These are phyloP conservation scores for Bipolaris gigantea DNA, from an alignment of 2,329 filamentous ascomycete species.

Conservation along the genomic window DNA sequence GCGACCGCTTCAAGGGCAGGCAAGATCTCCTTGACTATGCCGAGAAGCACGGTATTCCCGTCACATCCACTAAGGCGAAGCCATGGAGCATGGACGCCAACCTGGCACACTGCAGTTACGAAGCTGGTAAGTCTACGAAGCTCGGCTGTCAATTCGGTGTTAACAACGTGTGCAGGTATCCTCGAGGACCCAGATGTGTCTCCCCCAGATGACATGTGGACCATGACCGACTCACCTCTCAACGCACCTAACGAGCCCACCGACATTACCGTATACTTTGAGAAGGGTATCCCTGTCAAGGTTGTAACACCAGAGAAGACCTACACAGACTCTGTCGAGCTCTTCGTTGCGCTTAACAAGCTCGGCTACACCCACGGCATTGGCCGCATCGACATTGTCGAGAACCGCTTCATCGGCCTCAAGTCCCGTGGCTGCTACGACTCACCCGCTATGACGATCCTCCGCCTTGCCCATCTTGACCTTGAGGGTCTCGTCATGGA, in stretches of 20 bases:
- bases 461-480: conserved; percentile 62
- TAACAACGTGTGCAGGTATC: conserved; percentile 46
- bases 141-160: fast-evolving
- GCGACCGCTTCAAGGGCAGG: conserved; percentile 70
- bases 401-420: conserved; percentile 77
- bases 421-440: conserved; percentile 84
- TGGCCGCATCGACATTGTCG: conserved; percentile 81
- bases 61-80: conserved; percentile 72
- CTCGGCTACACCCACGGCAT: conserved; percentile 74
- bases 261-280: conserved; percentile 72
- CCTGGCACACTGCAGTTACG: conserved; percentile 76
- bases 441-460: conserved; percentile 49
- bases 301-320: conserved; percentile 61
- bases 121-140: conserved; percentile 59
- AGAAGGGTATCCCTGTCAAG: conserved; percentile 74
- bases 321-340: conserved; percentile 68
- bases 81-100: conserved; percentile 62
- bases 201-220: conserved; percentile 80
- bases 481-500: conserved; percentile 69
- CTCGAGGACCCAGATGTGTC: conserved; percentile 67
- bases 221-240: conserved; percentile 67
- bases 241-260: conserved; percentile 71
- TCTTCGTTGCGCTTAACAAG: conserved; percentile 72
- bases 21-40: conserved; percentile 75
- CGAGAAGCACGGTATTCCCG: conserved; percentile 66